Conservation (phyloP, 106 monocot genomes). For the Vanilla planifolia region DNA sequence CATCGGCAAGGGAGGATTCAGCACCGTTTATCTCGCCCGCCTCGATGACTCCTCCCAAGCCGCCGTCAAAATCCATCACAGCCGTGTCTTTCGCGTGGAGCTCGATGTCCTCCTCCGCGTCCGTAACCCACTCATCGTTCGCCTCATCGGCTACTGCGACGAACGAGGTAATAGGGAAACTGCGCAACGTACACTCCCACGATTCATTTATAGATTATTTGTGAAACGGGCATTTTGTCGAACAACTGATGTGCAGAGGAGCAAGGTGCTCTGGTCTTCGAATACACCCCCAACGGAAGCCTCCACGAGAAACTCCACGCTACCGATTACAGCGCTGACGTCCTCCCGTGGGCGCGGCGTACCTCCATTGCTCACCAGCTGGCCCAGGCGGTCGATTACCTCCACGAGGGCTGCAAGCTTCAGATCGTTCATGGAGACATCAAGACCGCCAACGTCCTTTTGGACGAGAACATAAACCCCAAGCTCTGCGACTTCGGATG, state of each 20-base stretch:
- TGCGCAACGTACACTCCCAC: too few relatives aligned
- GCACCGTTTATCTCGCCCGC: slow-evolving; percentile 35
- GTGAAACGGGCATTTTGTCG: neutral
- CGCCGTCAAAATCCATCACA: slow-evolving; percentile 56
- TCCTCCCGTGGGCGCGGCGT: slow-evolving; percentile 49
- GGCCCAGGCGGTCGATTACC: slow-evolving; percentile 50
- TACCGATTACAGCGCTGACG: neutral
- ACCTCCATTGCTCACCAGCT: slow-evolving; percentile 34
- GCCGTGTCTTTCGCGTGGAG: slow-evolving; percentile 55
- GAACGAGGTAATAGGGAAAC: slow-evolving; percentile 33
- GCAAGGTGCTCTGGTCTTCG: slow-evolving; percentile 48
- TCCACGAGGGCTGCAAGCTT: slow-evolving; percentile 57
- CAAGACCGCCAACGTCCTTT: slow-evolving; percentile 68
- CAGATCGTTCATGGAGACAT: slow-evolving; percentile 71
- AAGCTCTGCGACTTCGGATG: slow-evolving; percentile 87
- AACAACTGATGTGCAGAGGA: neutral
- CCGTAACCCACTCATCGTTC: slow-evolving; percentile 51
- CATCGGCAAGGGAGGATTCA: slow-evolving; percentile 49
- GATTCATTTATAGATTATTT: neutral
- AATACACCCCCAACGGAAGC: slow-evolving; percentile 59
- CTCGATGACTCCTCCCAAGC: slow-evolving; percentile 21
- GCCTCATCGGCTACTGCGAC: slow-evolving; percentile 69
- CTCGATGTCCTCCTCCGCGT: slow-evolving; percentile 50
- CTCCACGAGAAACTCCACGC: slow-evolving; percentile 71
- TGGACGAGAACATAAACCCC: slow-evolving; percentile 23